Base-by-base conservation (phyloP, 345 rosid genomes). In the Isatis tinctoria region DNA sequence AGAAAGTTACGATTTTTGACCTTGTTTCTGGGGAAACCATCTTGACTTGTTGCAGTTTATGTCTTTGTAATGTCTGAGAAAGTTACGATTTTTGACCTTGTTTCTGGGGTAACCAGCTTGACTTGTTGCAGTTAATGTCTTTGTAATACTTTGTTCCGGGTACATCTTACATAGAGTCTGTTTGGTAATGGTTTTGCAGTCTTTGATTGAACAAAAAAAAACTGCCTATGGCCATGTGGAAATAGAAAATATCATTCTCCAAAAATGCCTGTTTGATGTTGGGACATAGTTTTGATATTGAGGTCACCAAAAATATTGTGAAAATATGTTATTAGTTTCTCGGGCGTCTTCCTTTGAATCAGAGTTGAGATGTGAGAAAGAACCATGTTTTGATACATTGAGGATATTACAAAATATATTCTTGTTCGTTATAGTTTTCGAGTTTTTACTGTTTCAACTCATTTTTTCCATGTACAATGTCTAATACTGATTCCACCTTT, bases 1-100 rank as follows among this genome's bases (percentile, higher is more conserved):
- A 57, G 1, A 49, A 65, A 65, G 54, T 39, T 65, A 39, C 65
- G 73, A 70, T 58, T 49, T 26, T 77, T 66, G 2, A 65, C 58
- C 40, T 16, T 12, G 6, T 56, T 7, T 44, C 47, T 18, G 27
- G 41, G 40, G 24, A 14, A 47, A 44, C n/a, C 41, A 48, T 53
- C 60, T 60, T 16, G 41, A 36, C 0, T 22, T 5, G 40, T 58
- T 63, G 27, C 18, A 24, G 24, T 32, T 43, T 45, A 16, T 61
- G 36, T 40, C 5, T 22, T 35, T 56, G 10, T 41, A 26, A 17
- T 57, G 35, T 11, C n/a, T n/a, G n/a, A n/a, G n/a, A n/a, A n/a
- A n/a, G n/a, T n/a, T n/a, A n/a, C n/a, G n/a, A n/a, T n/a, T n/a
- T n/a, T n/a, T n/a, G n/a, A n/a, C n/a, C n/a, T n/a, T n/a, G n/a